Base-by-base conservation (phyloP, 192 early-diverging fungal species). In the Linnemannia hyalina region DNA sequence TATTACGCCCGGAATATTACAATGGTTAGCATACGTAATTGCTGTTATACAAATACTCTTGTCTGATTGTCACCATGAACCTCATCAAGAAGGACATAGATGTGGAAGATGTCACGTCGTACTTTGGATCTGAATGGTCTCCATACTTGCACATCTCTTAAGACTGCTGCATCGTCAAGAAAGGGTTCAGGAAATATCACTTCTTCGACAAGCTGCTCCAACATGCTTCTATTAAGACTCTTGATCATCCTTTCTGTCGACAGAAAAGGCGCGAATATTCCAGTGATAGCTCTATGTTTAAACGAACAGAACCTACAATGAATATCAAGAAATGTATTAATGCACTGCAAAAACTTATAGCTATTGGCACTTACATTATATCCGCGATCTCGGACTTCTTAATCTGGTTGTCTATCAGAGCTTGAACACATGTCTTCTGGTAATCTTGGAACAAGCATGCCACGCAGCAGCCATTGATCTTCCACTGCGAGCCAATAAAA, bases 191-290 rank as follows among this genome's bases (percentile, higher is more conserved):
- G 78, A 1, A 80, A 38, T 15, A 11, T 80, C 18, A 42, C 42
- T 32, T 8, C 40, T 42, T 46, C 4, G 38, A 65, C 22, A 41
- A 73, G 35, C 26, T 68, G 3, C 23, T 65, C 40, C 70, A 80
- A 47, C 15, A 63, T 72, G 69, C 40, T 10, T 73, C 71, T 74
- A 54, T 18, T n/a, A 5, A 74, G 6, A 9, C 1, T 40, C 9
- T n/a, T 35, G 29, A 68, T 65, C 71, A 80, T 80, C 11, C 78
- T 60, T 46, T 35, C 29, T 6, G 78, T 80, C 0, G 71, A 71
- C 8, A 80, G 32, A 74, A 41, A 80, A 20, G 78, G 70, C 20
- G 78, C 78, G 32, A 80, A 73, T 18, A 80, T 38, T 29, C 78
- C 78, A 3, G 68, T 73, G 20, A 80, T n/a, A 0, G 70, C 78